Base-by-base conservation (phyloP, 176 grass and related monocot species). In the Urochloa ruziziensis region DNA sequence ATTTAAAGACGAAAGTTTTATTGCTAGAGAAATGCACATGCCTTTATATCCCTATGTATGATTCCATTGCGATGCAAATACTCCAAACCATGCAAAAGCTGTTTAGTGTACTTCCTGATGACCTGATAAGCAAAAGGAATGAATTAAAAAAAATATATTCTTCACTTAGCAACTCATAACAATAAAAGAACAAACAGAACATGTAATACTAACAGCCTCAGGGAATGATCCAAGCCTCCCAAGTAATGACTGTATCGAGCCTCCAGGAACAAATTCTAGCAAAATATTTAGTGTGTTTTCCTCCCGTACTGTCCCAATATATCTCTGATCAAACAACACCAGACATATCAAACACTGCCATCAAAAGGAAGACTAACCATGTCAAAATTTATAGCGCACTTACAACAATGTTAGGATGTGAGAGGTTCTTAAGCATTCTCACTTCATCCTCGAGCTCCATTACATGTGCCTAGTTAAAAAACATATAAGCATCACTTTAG, bases 1-100 rank as follows among this genome's bases (percentile, higher is more conserved):
- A 4, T 54, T 66, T 32, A 57, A 42, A 7, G 24, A 37, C 0
- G 62, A 37, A 30, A 69, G 23, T 60, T 21, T 15, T 13, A 83
- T 46, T 67, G 62, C 19, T 84, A 39, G 28, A 35, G 6, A 29
- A 25, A 40, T 53, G 36, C 36, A 1, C 73, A 82, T 92, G 70
- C 92, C 95, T 97, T 97, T 86, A 97, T 97, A 72, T 97, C 95
- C 86, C 95, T 93, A 61, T 97, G 95, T 85, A 94, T 97, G 67
- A 97, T 97, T 91, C 91, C 91, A 75, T 97, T 93, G 28, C 46
- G 61, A 91, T 94, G 95, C 76, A 97, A 90, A 87, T 97, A 94
- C 53, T 91, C 95, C 23, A 97, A 67, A 1, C 92, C 95, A 81
- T 94, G 88, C 74, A 97, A 89, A 54, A 97, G 81, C 74, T 97